Conservation (phyloP, 2,329 filamentous ascomycete genomes). For the Colletotrichum filicis region DNA sequence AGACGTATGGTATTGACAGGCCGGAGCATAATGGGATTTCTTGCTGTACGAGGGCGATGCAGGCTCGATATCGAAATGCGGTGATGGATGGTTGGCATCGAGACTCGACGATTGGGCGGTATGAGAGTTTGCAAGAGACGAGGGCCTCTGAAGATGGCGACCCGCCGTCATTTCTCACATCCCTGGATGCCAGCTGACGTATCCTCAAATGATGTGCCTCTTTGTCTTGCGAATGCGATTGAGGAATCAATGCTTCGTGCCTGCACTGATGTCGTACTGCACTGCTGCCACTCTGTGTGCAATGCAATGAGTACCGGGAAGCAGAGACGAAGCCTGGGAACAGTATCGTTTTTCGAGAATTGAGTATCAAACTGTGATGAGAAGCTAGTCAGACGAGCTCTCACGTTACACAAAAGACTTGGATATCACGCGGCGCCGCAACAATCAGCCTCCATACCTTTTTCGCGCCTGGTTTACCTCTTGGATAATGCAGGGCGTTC, state of each 20-base stretch:
- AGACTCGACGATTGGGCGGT: conserved; percentile 14
- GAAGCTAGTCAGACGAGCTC: not conserved
- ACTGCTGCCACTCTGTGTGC: not conserved
- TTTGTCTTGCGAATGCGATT: too few relatives aligned
- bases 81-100: conserved; percentile 23
- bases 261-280: not conserved
- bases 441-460: not conserved
- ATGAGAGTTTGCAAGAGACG: not conserved
- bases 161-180: conserved; percentile 21
- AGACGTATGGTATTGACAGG: not conserved
- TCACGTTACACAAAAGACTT: conserved; percentile 5
- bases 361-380: not conserved
- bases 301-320: not conserved
- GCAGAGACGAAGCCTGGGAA: not conserved
- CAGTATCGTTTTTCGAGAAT: not conserved
- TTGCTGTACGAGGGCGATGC: not conserved
- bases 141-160: conserved; percentile 1
- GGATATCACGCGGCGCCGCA: too few relatives aligned
- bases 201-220: not conserved
- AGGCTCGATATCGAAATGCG: conserved; percentile 18
- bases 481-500: not conserved
- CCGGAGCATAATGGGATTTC: conserved; percentile 1
- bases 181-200: conserved; percentile 7
- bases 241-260: not conserved
- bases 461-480: not conserved